phyloP scores from a whole-genome alignment of 768 basidiomycete genomes.

The Leccinum imitatum region DNA sequence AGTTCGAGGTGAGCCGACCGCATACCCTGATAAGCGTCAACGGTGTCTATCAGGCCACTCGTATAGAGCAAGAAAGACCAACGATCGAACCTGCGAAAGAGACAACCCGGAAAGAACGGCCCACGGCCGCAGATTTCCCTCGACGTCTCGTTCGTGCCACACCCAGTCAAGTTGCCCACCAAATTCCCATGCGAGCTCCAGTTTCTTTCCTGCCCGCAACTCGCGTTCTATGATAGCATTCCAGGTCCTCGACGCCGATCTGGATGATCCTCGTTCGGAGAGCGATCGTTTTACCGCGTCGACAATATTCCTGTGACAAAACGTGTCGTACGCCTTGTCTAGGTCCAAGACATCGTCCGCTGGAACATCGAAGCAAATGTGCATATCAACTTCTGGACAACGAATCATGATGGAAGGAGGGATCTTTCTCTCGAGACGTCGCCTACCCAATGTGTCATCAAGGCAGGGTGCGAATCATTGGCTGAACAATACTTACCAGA shows the following conservation, averaged over 20 bases:
- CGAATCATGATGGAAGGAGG: constrained; percentile 69
- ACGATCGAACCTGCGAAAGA: constrained; percentile 57
- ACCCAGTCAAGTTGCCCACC: constrained; percentile 84
- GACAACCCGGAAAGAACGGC: constrained; percentile 75
- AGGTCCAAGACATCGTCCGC: constrained; percentile 38
- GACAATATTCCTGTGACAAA: constrained; percentile 63
- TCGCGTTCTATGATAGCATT: constrained; percentile 56
- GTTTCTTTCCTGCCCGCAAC: constrained; percentile 50
- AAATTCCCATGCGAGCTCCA: constrained; percentile 79
- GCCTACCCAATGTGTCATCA: constrained; percentile 43
- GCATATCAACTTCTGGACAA: constrained; percentile 65
- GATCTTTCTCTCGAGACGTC: constrained; percentile 67
- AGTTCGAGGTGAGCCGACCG: constrained; percentile 65
- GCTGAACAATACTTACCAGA: constrained; percentile 55
- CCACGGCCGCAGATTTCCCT: constrained; percentile 65
- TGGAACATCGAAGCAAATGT: constrained; percentile 71
- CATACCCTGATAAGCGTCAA: constrained; percentile 30
- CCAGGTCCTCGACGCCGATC: constrained; percentile 47
- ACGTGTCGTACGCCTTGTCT: constrained; percentile 44
- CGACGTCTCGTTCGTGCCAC: constrained; percentile 66
- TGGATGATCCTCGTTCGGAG: constrained; percentile 32
- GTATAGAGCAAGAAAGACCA: neutral
- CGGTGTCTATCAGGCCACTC: constrained; percentile 14
- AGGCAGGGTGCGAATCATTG: neutral
- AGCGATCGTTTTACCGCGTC: constrained; percentile 54